Base-by-base conservation (phyloP, 2,329 filamentous ascomycete species). In the Trichoderma gracile region DNA sequence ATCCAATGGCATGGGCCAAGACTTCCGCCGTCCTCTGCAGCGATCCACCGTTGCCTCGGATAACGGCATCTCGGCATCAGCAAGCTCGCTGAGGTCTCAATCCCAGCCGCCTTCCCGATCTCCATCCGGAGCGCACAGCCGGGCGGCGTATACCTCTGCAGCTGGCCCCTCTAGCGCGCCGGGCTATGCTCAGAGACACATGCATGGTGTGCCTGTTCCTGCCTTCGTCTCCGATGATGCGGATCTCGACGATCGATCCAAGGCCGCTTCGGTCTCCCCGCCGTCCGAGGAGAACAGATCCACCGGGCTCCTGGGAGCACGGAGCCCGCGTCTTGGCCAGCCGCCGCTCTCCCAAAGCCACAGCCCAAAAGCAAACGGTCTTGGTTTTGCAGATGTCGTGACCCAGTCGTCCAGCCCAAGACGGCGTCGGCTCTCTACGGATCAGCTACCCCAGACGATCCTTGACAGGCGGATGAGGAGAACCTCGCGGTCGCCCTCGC, bases 91-190 rank as follows among this genome's bases (percentile, higher is more conserved):
- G 66, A 81, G 86, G 67, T 89, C 86, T 27, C 86, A 89, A 71
- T 89, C 86, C n/a, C 86, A 89, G 71, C 86, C 86, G 25, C 86
- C 86, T 3, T 82, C 84, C 40, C 79, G 84, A 33, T 76, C 78
- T 68, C 70, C 74, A 53, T 67, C 75, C 69, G 38, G 78, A 70
- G 65, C 71, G 63, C 66, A 72, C 46, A 63, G 70, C 17, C 58
- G 68, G 1, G 60, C 68, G 12, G 69, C 68, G 4, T 74, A 74
- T 63, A 67, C 67, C 19, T 71, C 70, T 12, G 70, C 69, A 60
- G 76, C 78, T 68, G 68, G 78, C 46, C 69, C 78, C 23, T 76
- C 76, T 54, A 78, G 77, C 14, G 69, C 77, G 2, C 67, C 76
- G 0, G 72, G 71, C 40, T 73, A 77, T 61, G 71, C 74, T 12